phyloP scores from a whole-genome alignment of 2,329 filamentous ascomycete species.

The Keithomyces neogunnii region DNA sequence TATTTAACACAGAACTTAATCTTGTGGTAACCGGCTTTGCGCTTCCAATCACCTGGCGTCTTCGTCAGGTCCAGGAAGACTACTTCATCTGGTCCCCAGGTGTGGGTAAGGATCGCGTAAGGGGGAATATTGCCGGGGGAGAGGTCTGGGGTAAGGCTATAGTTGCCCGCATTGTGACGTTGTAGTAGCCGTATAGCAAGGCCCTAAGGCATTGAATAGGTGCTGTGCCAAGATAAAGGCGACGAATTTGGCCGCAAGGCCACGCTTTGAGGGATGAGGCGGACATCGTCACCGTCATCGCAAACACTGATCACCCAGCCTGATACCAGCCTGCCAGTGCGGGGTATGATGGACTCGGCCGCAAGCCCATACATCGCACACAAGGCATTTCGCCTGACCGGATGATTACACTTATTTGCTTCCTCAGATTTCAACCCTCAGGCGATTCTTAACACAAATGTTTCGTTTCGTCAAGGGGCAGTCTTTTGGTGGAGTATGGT shows the following conservation, averaged over 20 bases:
- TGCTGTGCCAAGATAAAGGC: background rate
- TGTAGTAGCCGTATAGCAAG: background rate
- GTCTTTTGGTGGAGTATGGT: too few relatives aligned
- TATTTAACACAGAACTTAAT: conserved; percentile 10
- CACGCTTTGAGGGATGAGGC: background rate
- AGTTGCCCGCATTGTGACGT: background rate
- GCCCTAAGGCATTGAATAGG: background rate
- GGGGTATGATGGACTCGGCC: background rate
- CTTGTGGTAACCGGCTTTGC: conserved; percentile 9
- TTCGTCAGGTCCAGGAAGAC: conserved; percentile 7
- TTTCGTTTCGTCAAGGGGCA: too few relatives aligned
- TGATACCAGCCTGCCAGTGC: background rate
- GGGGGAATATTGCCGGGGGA: conserved; percentile 6
- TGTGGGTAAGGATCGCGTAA: conserved; percentile 15
- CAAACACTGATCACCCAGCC: background rate
- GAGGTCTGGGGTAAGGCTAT: background rate
- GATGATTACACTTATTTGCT: too few relatives aligned
- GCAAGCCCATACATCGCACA: background rate
- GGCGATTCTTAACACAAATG: too few relatives aligned
- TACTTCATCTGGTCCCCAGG: conserved; percentile 13
- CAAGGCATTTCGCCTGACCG: too few relatives aligned
- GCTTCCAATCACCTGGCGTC: background rate
- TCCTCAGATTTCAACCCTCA: too few relatives aligned
- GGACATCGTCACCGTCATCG: background rate
- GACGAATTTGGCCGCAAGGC: background rate